A percentile compares a stretch with the other conserved stretches of the same genome.
These are phyloP conservation scores for Metarhizium robertsii DNA, from an alignment of 2,329 filamentous ascomycete species.

Conservation along the genomic window DNA sequence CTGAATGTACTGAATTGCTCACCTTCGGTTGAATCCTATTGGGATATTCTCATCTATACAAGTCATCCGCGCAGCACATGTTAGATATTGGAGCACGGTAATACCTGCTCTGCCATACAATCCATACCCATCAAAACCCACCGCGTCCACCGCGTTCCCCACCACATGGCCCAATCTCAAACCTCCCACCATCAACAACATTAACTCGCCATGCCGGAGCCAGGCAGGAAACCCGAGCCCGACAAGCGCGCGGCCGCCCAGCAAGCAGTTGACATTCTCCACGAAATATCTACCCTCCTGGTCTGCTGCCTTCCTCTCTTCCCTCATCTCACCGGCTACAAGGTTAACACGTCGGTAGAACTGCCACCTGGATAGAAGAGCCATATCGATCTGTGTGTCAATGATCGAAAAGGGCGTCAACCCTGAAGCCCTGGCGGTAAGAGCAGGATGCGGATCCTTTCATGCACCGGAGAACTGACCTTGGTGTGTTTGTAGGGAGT, in stretches of 20 bases:
- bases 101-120: too few relatives aligned
- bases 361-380: constrained; percentile 82
- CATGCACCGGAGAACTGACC: not conserved
- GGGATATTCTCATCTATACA: too few relatives aligned
- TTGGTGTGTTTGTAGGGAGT: constrained; percentile 34
- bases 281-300: constrained; percentile 81
- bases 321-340: too few relatives aligned
- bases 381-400: constrained; percentile 89
- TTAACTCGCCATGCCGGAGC: constrained; percentile 29
- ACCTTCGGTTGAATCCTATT: too few relatives aligned
- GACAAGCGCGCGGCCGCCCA: constrained; percentile 69
- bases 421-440: constrained; percentile 85
- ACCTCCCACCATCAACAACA: not conserved
- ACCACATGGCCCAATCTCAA: not conserved
- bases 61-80: too few relatives aligned
- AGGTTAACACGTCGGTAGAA: constrained; percentile 48
- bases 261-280: constrained; percentile 73
- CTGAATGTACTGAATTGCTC: too few relatives aligned
- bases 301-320: constrained; percentile 38
- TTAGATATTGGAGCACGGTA: too few relatives aligned
- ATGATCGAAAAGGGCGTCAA: constrained; percentile 97
- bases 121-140: not conserved
- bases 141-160: constrained; percentile 2
- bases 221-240: constrained; percentile 15
- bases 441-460: constrained; percentile 19